phyloP scores from a whole-genome alignment of 306 rosid genomes.

The Datisca glomerata region DNA sequence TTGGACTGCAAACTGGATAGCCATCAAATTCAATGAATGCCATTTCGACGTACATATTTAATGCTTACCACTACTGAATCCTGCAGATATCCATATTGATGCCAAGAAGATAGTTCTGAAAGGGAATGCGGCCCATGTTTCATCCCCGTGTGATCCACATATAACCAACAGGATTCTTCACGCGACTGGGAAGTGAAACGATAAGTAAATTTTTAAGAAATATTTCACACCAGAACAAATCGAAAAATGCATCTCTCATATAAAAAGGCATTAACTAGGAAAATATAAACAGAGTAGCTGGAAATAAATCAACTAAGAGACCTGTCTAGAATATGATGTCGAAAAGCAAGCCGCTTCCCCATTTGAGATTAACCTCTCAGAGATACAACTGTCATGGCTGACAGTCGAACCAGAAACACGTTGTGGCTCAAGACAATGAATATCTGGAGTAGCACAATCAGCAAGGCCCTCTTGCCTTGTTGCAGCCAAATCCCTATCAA shows the following conservation, averaged over 20 bases:
- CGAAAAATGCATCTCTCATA: no score
- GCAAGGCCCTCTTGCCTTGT: constrained; percentile 21
- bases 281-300: no score
- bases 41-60: constrained; percentile 1
- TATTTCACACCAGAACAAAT: no score
- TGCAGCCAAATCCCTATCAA: constrained; percentile 20
- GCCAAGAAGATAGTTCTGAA: constrained; percentile 57
- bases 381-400: constrained; percentile 14
- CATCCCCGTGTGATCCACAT: constrained; percentile 57
- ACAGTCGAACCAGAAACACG: constrained; percentile 18
- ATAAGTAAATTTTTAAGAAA: constrained; percentile 4
- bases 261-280: no score
- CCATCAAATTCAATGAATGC: background rate
- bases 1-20: background rate
- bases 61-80: constrained; percentile 62
- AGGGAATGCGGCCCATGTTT: constrained; percentile 81
- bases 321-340: background rate
- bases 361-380: constrained; percentile 14
- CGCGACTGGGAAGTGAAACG: constrained; percentile 26
- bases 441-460: constrained; percentile 18
- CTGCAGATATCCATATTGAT: constrained; percentile 57
- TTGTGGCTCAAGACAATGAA: constrained; percentile 23
- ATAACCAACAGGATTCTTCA: constrained; percentile 68
- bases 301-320: no score
- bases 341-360: constrained; percentile 15